Conservation (phyloP, 2,329 filamentous ascomycete genomes). For the Aspergillus pseudoviridinutans region DNA sequence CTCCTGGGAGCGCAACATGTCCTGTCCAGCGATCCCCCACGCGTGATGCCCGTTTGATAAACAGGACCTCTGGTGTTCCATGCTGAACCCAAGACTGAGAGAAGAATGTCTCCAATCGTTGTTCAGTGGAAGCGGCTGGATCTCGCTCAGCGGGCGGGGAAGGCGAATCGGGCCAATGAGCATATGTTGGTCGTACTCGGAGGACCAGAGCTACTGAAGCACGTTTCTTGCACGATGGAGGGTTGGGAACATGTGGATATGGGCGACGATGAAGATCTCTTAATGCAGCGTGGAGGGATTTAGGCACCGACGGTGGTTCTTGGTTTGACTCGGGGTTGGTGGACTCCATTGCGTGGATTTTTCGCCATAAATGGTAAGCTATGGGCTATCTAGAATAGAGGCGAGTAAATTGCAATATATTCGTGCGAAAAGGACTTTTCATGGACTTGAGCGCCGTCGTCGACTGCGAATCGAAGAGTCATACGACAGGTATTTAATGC, state of each 20-base stretch:
- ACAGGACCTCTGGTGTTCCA: constrained; percentile 64
- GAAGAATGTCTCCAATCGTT: constrained; percentile 57
- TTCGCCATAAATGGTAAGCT: neutral
- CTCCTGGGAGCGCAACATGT: constrained; percentile 65
- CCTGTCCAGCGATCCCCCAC: constrained; percentile 66
- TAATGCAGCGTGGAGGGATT: constrained; percentile 30
- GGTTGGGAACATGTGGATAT: constrained; percentile 44
- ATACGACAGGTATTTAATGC: neutral
- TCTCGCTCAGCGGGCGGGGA: constrained; percentile 17
- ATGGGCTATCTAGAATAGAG: neutral
- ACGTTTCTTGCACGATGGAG: constrained; percentile 51
- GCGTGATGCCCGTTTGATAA: constrained; percentile 65
- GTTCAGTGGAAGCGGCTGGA: constrained; percentile 24
- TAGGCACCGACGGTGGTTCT: constrained; percentile 15
- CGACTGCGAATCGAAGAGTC: neutral
- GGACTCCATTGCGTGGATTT: neutral
- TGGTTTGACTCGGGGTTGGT: constrained; percentile 1
- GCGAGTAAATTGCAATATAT: neutral
- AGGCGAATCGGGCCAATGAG: constrained; percentile 47
- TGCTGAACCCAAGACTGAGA: constrained; percentile 61
- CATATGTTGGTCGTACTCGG: constrained; percentile 56
- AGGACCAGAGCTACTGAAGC: constrained; percentile 65
- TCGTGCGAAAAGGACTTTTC: neutral
- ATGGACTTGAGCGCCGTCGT: neutral
- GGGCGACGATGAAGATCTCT: constrained; percentile 31